phyloP scores from a whole-genome alignment of 345 rosid species.

The Citrus australasica region DNA sequence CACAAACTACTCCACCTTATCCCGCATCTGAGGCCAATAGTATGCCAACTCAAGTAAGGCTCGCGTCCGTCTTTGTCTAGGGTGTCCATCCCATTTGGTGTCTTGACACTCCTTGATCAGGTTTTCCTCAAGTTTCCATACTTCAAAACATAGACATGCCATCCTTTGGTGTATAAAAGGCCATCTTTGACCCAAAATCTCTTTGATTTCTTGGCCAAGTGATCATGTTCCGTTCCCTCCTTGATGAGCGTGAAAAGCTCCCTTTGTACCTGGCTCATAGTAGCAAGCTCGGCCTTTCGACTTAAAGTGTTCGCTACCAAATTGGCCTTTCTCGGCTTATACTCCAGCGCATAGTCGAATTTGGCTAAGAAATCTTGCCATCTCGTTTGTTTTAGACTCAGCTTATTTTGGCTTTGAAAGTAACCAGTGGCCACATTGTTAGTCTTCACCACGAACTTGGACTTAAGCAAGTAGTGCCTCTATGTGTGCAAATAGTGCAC shows the following conservation, averaged over 20 bases:
- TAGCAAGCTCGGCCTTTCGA: background rate
- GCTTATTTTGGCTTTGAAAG: background rate
- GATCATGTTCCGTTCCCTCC: fast-evolving
- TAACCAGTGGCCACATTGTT: fast-evolving
- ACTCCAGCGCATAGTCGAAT: background rate
- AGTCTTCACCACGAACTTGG: background rate
- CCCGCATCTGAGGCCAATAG: background rate
- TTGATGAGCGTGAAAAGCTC: too few relatives aligned
- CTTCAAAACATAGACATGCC: background rate
- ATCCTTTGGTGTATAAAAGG: background rate
- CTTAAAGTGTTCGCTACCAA: background rate
- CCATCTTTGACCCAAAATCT: background rate
- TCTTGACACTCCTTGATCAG: background rate
- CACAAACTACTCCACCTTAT: background rate
- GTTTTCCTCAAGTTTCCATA: background rate
- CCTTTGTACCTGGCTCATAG: fast-evolving
- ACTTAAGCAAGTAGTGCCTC: background rate
- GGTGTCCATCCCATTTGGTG: background rate
- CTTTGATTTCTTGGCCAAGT: background rate
- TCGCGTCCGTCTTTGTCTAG: fast-evolving
- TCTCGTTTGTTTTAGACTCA: background rate
- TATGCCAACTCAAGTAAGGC: fast-evolving
- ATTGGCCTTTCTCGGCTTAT: background rate
- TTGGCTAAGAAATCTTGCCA: background rate
- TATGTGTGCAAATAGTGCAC: background rate